A percentile compares a stretch with the other conserved stretches of the same genome.
Evolutionary conservation across 768 basidiomycete species (phyloP).

Genomic region (Mycena leptocephala): DNA sequence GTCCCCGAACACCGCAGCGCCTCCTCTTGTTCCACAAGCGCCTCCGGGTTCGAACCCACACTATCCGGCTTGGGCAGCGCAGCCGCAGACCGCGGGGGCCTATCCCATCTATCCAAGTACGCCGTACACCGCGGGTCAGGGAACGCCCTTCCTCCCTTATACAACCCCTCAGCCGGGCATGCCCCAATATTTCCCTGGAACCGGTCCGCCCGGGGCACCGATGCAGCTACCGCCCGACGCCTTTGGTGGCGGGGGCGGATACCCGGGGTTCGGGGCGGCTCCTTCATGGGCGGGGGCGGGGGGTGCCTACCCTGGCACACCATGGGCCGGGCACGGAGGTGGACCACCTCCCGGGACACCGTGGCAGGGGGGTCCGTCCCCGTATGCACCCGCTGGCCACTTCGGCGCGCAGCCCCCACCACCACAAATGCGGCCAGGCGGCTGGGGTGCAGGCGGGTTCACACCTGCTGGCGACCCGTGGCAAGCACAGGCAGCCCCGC

Average conservation of each 20-base stretch:
- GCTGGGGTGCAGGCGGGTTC: slow-evolving; percentile 14
- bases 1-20: slow-evolving; percentile 51
- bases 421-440: not conserved
- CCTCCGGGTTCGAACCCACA: slow-evolving; percentile 42
- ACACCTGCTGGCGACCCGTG: slow-evolving; percentile 32
- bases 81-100: slow-evolving; percentile 49
- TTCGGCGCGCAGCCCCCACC: slow-evolving; percentile 5
- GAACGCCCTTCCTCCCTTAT: slow-evolving; percentile 56
- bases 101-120: slow-evolving; percentile 58
- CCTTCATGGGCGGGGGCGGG: not conserved
- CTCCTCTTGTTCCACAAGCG: slow-evolving; percentile 52
- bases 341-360: slow-evolving; percentile 19
- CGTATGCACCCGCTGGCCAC: slow-evolving; percentile 24
- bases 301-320: slow-evolving; percentile 8
- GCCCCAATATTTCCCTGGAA: slow-evolving; percentile 32
- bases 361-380: slow-evolving; percentile 29
- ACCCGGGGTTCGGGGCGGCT: slow-evolving; percentile 22
- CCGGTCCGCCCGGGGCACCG: slow-evolving; percentile 19
- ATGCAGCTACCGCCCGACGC: slow-evolving; percentile 25
- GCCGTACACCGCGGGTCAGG: slow-evolving; percentile 48
- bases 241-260: slow-evolving; percentile 4
- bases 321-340: slow-evolving; percentile 6
- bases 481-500: slow-evolving; percentile 11
- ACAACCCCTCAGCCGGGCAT: slow-evolving; percentile 36
- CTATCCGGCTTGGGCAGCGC: slow-evolving; percentile 52